A percentile compares a stretch with the other conserved stretches of the same genome.
phyloP scores from a whole-genome alignment of 176 grass and related monocot species.

The Oryza officinalis region DNA sequence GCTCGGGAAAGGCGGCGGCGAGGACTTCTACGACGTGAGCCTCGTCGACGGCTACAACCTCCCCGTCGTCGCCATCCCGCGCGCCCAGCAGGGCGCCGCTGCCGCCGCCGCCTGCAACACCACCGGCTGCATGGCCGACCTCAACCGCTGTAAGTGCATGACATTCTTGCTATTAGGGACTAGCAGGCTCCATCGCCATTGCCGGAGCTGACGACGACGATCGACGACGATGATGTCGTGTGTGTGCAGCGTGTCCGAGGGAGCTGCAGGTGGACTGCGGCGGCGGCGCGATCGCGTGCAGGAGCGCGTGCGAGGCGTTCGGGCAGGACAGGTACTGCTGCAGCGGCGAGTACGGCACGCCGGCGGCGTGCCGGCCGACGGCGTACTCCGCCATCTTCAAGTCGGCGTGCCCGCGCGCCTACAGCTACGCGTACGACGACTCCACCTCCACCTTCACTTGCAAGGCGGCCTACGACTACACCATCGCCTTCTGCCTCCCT shows the following conservation, averaged over 20 bases:
- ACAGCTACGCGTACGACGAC: slow-evolving; percentile 97
- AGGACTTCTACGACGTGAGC: slow-evolving; percentile 83
- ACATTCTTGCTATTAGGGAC: too few relatives aligned
- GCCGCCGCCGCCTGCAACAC: slow-evolving; percentile 47
- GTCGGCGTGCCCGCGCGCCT: slow-evolving; percentile 80
- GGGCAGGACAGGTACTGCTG: slow-evolving; percentile 87
- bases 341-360: slow-evolving; percentile 66
- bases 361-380: slow-evolving; percentile 62
- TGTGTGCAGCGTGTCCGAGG: slow-evolving; percentile 54
- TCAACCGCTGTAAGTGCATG: slow-evolving; percentile 70
- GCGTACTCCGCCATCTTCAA: slow-evolving; percentile 85
- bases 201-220: background rate
- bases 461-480: slow-evolving; percentile 73
- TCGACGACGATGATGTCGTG: background rate
- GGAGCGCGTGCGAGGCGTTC: slow-evolving; percentile 63
- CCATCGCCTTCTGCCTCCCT: slow-evolving; percentile 74
- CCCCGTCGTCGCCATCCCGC: slow-evolving; percentile 61
- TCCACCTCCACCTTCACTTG: slow-evolving; percentile 90
- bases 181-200: too few relatives aligned
- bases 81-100: slow-evolving; percentile 33
- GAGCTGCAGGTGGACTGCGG: slow-evolving; percentile 66
- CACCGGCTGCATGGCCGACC: slow-evolving; percentile 83
- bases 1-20: slow-evolving; percentile 50
- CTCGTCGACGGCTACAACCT: slow-evolving; percentile 96
- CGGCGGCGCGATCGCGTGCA: slow-evolving; percentile 64